These are phyloP conservation scores for Myxozyma nipponensis DNA, from an alignment of 805 yeast genomes.

Conservation along the genomic window DNA sequence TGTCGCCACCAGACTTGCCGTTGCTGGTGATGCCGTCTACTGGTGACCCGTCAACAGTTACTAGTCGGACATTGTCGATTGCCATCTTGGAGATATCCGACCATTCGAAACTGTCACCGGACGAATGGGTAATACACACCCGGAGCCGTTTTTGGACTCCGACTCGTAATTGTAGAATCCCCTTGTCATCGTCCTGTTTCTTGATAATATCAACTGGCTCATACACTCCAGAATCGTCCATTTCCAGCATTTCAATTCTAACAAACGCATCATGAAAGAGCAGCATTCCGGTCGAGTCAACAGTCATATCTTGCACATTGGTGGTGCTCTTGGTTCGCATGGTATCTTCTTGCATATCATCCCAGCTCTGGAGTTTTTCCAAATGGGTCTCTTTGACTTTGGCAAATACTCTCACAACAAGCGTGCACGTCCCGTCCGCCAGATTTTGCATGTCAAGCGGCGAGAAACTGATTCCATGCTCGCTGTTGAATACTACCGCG, in stretches of 20 bases:
- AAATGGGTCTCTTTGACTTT: constrained; percentile 20
- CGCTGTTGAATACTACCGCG: constrained; percentile 18
- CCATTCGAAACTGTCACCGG: constrained; percentile 27
- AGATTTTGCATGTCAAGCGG: too few species aligned
- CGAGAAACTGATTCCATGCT: constrained; percentile 16
- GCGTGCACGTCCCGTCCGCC: not conserved
- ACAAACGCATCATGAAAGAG: constrained; percentile 24
- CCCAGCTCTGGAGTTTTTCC: constrained; percentile 30
- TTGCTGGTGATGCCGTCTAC: constrained; percentile 6
- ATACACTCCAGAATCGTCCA: constrained; percentile 20
- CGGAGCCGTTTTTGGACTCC: constrained; percentile 26
- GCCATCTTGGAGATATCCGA: constrained; percentile 13
- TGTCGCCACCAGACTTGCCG: constrained; percentile 2
- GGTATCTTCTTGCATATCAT: constrained; percentile 26
- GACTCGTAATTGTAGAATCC: constrained; percentile 11
- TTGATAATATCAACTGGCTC: constrained; percentile 21
- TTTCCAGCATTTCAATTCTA: constrained; percentile 20
- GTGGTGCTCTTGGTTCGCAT: not conserved
- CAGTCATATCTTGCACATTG: not conserved
- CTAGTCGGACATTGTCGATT: constrained; percentile 7
- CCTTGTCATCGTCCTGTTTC: constrained; percentile 13
- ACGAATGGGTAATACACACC: constrained; percentile 20
- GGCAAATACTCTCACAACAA: constrained; percentile 24
- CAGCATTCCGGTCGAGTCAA: not conserved
- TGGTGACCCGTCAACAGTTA: constrained; percentile 4